Evolutionary conservation across 148 eudicot species (phyloP).

Genomic region (Heliosperma pusillum): DNA sequence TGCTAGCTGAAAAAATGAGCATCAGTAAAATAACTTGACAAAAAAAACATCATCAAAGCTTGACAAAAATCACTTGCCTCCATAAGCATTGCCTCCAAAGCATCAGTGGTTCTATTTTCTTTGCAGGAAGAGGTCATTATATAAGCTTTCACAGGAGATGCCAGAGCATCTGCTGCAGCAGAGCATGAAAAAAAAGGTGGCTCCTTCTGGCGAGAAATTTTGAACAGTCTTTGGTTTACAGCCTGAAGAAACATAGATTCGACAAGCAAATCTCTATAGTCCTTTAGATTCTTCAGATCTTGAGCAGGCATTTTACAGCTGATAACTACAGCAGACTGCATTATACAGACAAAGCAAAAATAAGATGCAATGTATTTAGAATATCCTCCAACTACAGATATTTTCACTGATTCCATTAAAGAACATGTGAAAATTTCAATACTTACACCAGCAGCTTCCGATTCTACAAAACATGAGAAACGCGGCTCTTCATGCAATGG

Average conservation of each 20-base stretch:
- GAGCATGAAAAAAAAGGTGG: slow-evolving; percentile 77
- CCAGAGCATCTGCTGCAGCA: slow-evolving; percentile 61
- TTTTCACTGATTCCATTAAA: slow-evolving; percentile 2
- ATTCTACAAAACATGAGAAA: slow-evolving; percentile 63
- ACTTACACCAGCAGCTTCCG: slow-evolving; percentile 87
- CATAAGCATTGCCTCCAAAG: slow-evolving; percentile 73
- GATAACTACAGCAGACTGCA: slow-evolving; percentile 75
- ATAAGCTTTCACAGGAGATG: slow-evolving; percentile 64
- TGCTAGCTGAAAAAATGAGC: slow-evolving; percentile 55
- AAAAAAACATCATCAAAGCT: slow-evolving; percentile 11
- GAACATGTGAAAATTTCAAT: neutral
- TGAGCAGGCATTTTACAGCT: slow-evolving; percentile 70
- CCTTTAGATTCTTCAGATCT: slow-evolving; percentile 62
- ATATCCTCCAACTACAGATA: neutral
- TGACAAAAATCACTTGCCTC: slow-evolving; percentile 46
- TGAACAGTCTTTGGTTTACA: slow-evolving; percentile 71
- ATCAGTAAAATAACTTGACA: slow-evolving; percentile 27
- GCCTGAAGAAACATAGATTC: slow-evolving; percentile 78
- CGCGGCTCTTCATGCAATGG: slow-evolving; percentile 72
- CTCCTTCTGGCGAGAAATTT: slow-evolving; percentile 59
- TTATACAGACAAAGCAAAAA: slow-evolving; percentile 23
- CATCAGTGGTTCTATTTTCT: slow-evolving; percentile 68
- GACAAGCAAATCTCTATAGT: slow-evolving; percentile 67
- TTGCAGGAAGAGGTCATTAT: slow-evolving; percentile 82
- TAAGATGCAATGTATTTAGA: neutral